A percentile compares a stretch with the other conserved stretches of the same genome.
These are phyloP conservation scores for Termitomyces titanicus DNA, from an alignment of 768 basidiomycete species.

Conservation along the genomic window DNA sequence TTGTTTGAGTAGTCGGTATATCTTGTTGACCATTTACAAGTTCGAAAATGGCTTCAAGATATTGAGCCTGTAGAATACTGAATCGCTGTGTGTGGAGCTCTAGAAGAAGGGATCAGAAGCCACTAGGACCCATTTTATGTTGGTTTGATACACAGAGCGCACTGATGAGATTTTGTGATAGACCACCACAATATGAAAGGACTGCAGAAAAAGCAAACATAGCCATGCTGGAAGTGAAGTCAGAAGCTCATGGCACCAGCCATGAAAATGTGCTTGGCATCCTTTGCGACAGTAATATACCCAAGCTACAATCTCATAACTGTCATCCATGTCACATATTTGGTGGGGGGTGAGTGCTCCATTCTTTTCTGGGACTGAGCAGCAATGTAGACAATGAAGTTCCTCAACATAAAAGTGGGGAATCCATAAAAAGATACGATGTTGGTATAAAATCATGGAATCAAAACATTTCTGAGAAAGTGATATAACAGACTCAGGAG, in stretches of 20 bases:
- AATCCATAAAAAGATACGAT: background rate
- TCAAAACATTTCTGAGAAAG: too few relatives aligned
- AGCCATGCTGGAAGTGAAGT: background rate
- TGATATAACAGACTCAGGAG: too few relatives aligned
- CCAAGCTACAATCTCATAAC: background rate
- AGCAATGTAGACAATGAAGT: background rate
- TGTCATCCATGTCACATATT: background rate
- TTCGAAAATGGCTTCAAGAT: background rate
- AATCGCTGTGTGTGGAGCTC: background rate
- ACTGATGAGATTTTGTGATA: background rate
- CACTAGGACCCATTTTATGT: background rate
- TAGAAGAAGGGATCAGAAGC: background rate
- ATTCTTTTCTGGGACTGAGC: background rate
- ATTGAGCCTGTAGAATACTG: background rate
- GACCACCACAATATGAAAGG: background rate
- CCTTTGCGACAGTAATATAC: background rate
- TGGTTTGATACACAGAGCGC: background rate
- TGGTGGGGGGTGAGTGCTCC: background rate
- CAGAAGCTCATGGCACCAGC: background rate
- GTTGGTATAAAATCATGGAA: too few relatives aligned
- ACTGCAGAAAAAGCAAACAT: background rate
- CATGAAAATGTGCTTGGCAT: background rate
- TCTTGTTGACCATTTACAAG: background rate
- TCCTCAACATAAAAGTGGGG: background rate
- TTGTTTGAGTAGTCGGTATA: background rate